A percentile compares a stretch with the other conserved stretches of the same genome.
phyloP scores from a whole-genome alignment of 768 basidiomycete genomes.

The Suillus paluster region DNA sequence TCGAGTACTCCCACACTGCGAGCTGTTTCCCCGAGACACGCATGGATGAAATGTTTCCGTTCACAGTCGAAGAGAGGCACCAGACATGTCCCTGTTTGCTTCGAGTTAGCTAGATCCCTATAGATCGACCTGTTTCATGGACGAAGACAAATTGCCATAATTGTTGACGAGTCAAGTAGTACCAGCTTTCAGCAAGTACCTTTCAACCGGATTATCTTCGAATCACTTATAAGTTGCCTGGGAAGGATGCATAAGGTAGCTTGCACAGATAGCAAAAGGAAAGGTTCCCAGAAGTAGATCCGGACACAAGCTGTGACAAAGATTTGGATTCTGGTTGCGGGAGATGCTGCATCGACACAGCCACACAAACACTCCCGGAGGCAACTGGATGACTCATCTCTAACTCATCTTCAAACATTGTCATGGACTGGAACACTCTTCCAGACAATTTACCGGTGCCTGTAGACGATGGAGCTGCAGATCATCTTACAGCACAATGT shows the following conservation, averaged over 20 bases:
- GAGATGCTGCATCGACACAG: not conserved
- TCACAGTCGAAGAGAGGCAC: not conserved
- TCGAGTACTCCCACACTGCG: conserved; percentile 1
- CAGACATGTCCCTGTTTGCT: not conserved
- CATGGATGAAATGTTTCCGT: not conserved
- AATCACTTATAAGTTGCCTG: not conserved
- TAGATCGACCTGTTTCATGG: not conserved
- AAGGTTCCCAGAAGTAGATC: not conserved
- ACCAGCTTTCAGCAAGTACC: not conserved
- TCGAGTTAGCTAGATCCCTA: not conserved
- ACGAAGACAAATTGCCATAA: not conserved
- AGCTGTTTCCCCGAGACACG: conserved; percentile 1
- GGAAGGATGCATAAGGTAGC: not conserved
- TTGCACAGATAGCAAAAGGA: not conserved
- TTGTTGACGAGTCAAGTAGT: not conserved
- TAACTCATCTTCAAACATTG: not conserved
- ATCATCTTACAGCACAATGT: conserved; percentile 14
- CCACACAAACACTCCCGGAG: not conserved
- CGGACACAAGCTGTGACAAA: too few relatives aligned
- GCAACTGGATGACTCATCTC: not conserved
- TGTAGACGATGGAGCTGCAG: conserved; percentile 17
- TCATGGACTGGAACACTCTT: conserved; percentile 17
- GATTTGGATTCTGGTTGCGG: too few relatives aligned
- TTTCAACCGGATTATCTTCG: not conserved
- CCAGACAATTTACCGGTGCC: conserved; percentile 17